Conservation (phyloP, 495 filamentous ascomycete species). For the Lasiosphaeriaceae sp. region DNA sequence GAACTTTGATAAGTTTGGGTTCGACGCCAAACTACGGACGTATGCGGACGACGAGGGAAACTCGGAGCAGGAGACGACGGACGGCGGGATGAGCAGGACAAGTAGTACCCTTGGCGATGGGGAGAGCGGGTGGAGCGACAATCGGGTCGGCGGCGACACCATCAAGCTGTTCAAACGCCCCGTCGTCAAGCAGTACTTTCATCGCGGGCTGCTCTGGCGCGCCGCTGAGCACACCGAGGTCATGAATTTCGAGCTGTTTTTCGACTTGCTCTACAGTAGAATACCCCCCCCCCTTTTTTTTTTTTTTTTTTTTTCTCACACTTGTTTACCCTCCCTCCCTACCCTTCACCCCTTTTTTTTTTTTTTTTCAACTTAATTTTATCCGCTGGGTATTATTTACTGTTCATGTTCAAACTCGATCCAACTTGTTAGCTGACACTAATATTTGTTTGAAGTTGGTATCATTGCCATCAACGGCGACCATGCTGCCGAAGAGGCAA, state of each 20-base stretch:
- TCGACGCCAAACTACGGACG: slow-evolving; percentile 50
- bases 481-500: slow-evolving; percentile 47
- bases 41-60: slow-evolving; percentile 20
- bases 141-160: slow-evolving; percentile 32
- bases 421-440: neutral
- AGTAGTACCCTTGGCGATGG: slow-evolving; percentile 1
- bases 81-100: no score
- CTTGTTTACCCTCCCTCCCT: no score
- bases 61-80: no score
- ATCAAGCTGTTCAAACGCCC: slow-evolving; percentile 54
- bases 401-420: no score
- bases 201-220: slow-evolving; percentile 58
- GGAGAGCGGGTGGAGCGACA: slow-evolving; percentile 8
- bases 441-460: slow-evolving; percentile 44
- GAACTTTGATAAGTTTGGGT: slow-evolving; percentile 57
- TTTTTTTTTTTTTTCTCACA: neutral
- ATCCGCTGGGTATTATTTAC: no score
- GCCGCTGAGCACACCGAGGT: slow-evolving; percentile 48
- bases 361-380: no score
- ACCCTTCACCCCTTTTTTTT: no score
- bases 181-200: slow-evolving; percentile 57
- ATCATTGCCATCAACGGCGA: slow-evolving; percentile 61
- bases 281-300: neutral
- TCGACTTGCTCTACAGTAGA: slow-evolving; percentile 41
- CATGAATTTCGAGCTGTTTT: slow-evolving; percentile 56